Evolutionary conservation across 139 green algal genomes (phyloP), one percentile per base, ranked within the genome.

Genomic region (Auxenochlorella pyrenoidosa): DNA sequence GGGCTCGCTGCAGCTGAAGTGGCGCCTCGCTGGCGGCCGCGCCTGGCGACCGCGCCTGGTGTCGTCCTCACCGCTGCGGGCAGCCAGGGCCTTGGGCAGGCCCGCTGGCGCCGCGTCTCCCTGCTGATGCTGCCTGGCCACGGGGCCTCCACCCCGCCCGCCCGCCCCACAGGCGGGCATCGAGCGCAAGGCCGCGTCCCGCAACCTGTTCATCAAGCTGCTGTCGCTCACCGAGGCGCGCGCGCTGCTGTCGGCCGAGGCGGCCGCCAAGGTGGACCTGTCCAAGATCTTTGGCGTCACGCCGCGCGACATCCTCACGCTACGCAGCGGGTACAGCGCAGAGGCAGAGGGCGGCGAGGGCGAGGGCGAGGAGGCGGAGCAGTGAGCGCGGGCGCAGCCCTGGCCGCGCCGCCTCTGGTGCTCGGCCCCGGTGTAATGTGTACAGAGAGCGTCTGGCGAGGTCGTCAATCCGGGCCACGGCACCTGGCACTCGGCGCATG

Each of bases 121-220:
- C n/a, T n/a, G n/a, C n/a, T n/a, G n/a, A n/a, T n/a, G n/a, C 68
- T 43, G 18, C n/a, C 32, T 5, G 34, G 26, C 18, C 36, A 71
- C 51, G 51, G 0, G 36, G n/a, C 2, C 6, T 26, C 0, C 26
- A 6, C 22, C 15, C 32, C 51, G 22, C 41, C 43, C 0, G 3
- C 66, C 2, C 32, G 30, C 18, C 66, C 22, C 34, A 44, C 82
- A 86, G 66, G 51, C 44, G 43, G 66, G 93, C 77, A 91, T 97
- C 60, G 90, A 98, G 91, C 93, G 95, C 77, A 98, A 99, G 92
- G 95, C 95, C 40, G 94, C 94, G 6, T 95, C 93, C 44, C 77
- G 92, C 28, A 91, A 91, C 22, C 90, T 99, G 75, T 99, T 99
- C 90, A 91, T 92, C 73, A 99, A 99, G 93, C 88, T 99, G 87